Evolutionary conservation across 2,329 filamentous ascomycete species (phyloP).

Genomic region (Tolypocladium ophioglossoides): DNA sequence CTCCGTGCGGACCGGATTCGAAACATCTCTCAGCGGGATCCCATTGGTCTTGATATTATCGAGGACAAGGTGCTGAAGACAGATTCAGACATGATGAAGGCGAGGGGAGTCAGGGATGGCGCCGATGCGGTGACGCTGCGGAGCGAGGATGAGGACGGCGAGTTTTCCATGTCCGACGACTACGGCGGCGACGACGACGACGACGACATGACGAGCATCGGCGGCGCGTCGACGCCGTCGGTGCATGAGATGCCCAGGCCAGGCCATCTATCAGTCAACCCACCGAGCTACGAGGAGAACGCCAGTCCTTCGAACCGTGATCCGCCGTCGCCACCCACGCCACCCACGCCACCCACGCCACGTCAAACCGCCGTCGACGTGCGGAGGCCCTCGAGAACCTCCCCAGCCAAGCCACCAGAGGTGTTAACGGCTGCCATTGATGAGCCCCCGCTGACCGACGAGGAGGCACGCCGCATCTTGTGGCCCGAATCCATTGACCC

Average conservation of each 20-base stretch:
- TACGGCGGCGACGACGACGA: constrained; percentile 4
- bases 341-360: constrained; percentile 4
- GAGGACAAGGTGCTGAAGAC: constrained; percentile 24
- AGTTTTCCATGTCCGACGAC: constrained; percentile 3
- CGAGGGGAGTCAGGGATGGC: constrained; percentile 11
- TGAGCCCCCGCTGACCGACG: constrained; percentile 25
- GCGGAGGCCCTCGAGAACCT: background rate
- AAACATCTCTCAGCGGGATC: background rate
- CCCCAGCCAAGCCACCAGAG: constrained; percentile 5
- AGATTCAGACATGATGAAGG: constrained; percentile 19
- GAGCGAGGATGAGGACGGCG: constrained; percentile 17
- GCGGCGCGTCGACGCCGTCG: constrained; percentile 7
- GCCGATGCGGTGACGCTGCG: constrained; percentile 18
- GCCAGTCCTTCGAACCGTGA: background rate
- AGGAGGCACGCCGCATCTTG: constrained; percentile 27
- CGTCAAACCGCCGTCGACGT: constrained; percentile 6
- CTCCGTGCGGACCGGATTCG: constrained; percentile 16
- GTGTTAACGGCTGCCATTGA: constrained; percentile 10
- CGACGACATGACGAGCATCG: constrained; percentile 4
- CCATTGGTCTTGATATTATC: constrained; percentile 8
- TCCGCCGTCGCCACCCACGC: background rate
- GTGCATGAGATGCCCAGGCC: background rate
- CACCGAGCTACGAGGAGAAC: background rate
- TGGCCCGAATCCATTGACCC: constrained; percentile 22
- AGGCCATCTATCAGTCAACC: background rate